phyloP scores from a whole-genome alignment of 2,329 filamentous ascomycete species.

The Alternaria solani region DNA sequence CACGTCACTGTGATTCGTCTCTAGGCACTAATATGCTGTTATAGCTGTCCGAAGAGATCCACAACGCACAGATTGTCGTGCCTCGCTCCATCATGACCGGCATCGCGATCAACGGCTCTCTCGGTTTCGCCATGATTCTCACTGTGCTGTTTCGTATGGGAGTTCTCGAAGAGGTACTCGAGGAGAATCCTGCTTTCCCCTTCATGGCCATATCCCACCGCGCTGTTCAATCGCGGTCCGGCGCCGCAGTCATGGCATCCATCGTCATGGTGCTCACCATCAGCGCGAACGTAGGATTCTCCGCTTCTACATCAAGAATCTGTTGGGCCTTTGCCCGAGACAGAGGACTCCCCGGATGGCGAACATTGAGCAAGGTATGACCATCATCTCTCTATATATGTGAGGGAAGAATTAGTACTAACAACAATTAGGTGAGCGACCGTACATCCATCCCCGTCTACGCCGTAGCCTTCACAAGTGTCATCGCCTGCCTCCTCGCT shows the following conservation, averaged over 20 bases:
- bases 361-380: slow-evolving; percentile 26
- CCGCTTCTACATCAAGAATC: slow-evolving; percentile 50
- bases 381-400: fast-evolving
- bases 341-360: slow-evolving; percentile 50
- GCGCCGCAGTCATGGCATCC: slow-evolving; percentile 56
- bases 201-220: slow-evolving; percentile 58
- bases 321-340: slow-evolving; percentile 55
- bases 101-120: slow-evolving; percentile 49
- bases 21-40: slow-evolving; percentile 10
- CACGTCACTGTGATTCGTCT: no score
- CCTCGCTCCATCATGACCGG: slow-evolving; percentile 51
- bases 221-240: slow-evolving; percentile 35
- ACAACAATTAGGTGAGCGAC: slow-evolving; percentile 26
- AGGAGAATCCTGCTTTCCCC: slow-evolving; percentile 53
- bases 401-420: slow-evolving; percentile 1
- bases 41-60: slow-evolving; percentile 40
- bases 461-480: slow-evolving; percentile 35
- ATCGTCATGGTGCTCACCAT: slow-evolving; percentile 43
- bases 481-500: slow-evolving; percentile 53
- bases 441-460: slow-evolving; percentile 47
- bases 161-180: slow-evolving; percentile 41
- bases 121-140: slow-evolving; percentile 47
- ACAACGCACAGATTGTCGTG: slow-evolving; percentile 37
- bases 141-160: slow-evolving; percentile 44
- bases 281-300: slow-evolving; percentile 45